Evolutionary conservation across 176 grass and related monocot species (phyloP), one percentile per base, ranked within the genome.

Genomic region (Triticum urartu): DNA sequence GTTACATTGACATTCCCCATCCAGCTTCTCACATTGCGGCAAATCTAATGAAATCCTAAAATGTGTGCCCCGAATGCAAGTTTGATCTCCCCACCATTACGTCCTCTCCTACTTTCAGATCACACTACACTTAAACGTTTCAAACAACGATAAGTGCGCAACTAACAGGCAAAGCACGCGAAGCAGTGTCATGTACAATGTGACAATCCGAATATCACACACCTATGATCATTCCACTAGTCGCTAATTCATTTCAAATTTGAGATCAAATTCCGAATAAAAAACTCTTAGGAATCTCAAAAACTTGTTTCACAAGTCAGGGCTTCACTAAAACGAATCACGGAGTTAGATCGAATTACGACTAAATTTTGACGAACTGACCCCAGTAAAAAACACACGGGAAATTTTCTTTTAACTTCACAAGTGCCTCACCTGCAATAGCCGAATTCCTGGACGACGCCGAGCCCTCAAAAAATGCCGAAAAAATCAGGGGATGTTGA

Each of bases 351-450:
- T 68, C 75, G 52, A 68, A 72, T n/a, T 68, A 68, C 1, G 11
- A 6, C 25, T 68, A 36, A 7, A 28, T 30, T 13, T 15, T 6
- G 43, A 80, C 35, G 8, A 81, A 68, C 12, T 13, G 40, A 58
- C 67, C 58, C 58, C 5, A 39, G 12, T 22, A 50, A 54, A 10
- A 35, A 50, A 36, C 68, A n/a, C 68, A 81, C 20, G 25, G 21
- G 35, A 59, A 74, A 75, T 9, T 25, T 42, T 8, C 15, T 66
- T 75, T 21, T 32, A 12, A 34, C 14, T 81, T 72, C 12, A 87
- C 67, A 74, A 48, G 58, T 9, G 59, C 61, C 75, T 75, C 80
- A 91, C 89, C 85, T 87, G 42, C 45, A 85, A 33, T 33, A 76
- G 74, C 60, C 24, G 60, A 81, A 69, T 76, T 75, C 33, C 35